A percentile compares a stretch with the other conserved stretches of the same genome.
Evolutionary conservation across 2,329 filamentous ascomycete genomes (phyloP).

Genomic region (Xylaria sp.): DNA sequence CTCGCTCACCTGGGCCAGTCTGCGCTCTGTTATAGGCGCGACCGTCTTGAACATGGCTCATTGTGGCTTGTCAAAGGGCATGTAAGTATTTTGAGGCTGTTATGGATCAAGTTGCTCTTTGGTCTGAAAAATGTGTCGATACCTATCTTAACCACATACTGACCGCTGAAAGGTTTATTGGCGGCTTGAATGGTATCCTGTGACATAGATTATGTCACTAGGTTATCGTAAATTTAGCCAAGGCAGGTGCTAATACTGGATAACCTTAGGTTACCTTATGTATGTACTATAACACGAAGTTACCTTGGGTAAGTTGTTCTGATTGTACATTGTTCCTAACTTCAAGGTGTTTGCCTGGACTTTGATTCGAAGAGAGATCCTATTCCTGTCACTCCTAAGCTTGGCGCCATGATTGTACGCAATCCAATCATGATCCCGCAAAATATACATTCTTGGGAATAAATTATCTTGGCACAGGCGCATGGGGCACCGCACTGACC

Average conservation of each 20-base stretch:
- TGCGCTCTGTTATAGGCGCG: constrained; percentile 23
- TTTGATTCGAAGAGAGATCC: not conserved
- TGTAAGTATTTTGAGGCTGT: not conserved
- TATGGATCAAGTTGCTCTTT: constrained; percentile 7
- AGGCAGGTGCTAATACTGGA: not conserved
- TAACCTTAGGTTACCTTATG: too few species aligned
- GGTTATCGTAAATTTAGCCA: not conserved
- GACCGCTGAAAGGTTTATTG: not conserved
- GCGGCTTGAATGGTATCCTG: not conserved
- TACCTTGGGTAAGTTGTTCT: too few species aligned
- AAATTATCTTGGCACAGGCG: constrained; percentile 1
- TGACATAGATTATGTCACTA: not conserved
- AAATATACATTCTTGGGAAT: constrained; percentile 4
- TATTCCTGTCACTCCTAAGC: not conserved
- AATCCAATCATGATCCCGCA: constrained; percentile 4
- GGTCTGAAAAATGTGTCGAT: not conserved
- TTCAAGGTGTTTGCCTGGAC: too few species aligned
- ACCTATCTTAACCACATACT: not conserved
- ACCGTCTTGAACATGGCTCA: constrained; percentile 16
- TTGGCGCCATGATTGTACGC: not conserved
- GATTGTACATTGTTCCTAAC: too few species aligned
- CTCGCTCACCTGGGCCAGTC: constrained; percentile 23
- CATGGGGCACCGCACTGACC: not conserved
- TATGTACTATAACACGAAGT: too few species aligned
- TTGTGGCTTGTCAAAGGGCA: not conserved